A percentile compares a stretch with the other conserved stretches of the same genome.
Evolutionary conservation across 2,329 filamentous ascomycete genomes (phyloP).

Genomic region (Fusarium sulawesiense): DNA sequence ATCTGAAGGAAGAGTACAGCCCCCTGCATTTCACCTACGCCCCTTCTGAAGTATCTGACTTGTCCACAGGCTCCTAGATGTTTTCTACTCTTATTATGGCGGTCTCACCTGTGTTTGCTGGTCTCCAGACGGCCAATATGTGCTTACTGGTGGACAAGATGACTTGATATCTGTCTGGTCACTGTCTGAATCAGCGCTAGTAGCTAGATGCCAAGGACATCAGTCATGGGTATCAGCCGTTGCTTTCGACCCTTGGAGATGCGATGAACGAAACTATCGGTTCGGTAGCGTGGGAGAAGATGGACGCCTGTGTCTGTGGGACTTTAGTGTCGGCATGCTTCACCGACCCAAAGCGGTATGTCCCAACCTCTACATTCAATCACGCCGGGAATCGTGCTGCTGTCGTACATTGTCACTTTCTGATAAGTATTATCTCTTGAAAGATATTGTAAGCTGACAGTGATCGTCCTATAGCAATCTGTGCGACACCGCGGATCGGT

Average conservation of each 20-base stretch:
- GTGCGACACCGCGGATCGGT: conserved; percentile 62
- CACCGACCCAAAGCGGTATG: conserved; percentile 86
- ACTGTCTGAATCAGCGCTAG: conserved; percentile 81
- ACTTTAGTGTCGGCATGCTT: conserved; percentile 97
- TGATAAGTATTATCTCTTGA: background rate
- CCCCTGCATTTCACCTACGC: background rate
- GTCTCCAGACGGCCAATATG: conserved; percentile 97
- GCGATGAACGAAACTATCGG: conserved; percentile 93
- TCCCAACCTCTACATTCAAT: conserved; percentile 37
- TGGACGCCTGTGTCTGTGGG: conserved; percentile 90
- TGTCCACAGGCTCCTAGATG: conserved; percentile 75
- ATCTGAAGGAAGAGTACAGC: conserved; percentile 84
- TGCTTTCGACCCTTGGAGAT: conserved; percentile 96
- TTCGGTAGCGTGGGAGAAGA: conserved; percentile 98
- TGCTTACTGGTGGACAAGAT: conserved; percentile 94
- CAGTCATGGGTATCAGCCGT: conserved; percentile 95
- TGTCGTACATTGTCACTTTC: background rate
- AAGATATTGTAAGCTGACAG: conserved; percentile 26
- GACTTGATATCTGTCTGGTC: conserved; percentile 98
- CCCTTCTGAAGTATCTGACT: background rate
- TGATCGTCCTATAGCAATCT: conserved; percentile 32
- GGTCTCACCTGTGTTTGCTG: conserved; percentile 94
- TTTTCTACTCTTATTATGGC: conserved; percentile 93
- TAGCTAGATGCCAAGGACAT: conserved; percentile 94
- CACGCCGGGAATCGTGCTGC: background rate